Conservation (phyloP, 2,329 filamentous ascomycete species). For the Ophiosphaerella korrae region DNA sequence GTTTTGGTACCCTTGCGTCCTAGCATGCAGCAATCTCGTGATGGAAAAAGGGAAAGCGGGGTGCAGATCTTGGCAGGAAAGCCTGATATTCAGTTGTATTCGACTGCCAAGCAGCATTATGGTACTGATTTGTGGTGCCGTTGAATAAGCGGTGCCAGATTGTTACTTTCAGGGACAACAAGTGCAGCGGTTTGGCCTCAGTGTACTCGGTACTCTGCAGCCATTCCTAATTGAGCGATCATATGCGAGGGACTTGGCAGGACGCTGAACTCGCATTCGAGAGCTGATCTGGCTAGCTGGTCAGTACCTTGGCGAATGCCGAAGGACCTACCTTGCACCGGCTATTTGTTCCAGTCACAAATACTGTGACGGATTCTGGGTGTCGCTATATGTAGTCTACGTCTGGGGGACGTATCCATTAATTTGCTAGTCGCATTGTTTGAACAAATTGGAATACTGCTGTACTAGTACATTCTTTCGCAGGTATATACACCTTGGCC, state of each 20-base stretch:
- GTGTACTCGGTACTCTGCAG: neutral
- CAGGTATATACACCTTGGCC: conserved; percentile 48
- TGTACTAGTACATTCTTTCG: conserved; percentile 32
- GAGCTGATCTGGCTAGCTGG: too few relatives aligned
- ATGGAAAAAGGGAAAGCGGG: conserved; percentile 26
- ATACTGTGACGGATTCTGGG: too few relatives aligned
- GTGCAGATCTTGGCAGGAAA: conserved; percentile 27
- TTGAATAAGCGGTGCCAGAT: neutral
- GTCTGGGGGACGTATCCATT: too few relatives aligned
- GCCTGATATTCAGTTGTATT: conserved; percentile 10
- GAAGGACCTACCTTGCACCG: too few relatives aligned
- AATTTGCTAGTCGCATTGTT: too few relatives aligned
- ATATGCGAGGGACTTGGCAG: conserved; percentile 22
- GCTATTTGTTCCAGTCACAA: too few relatives aligned
- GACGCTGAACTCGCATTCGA: too few relatives aligned
- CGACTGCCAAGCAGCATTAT: too few relatives aligned
- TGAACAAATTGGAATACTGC: conserved; percentile 1
- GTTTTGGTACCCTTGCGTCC: neutral
- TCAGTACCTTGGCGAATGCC: too few relatives aligned
- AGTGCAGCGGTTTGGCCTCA: too few relatives aligned
- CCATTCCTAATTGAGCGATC: conserved; percentile 12
- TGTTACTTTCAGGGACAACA: too few relatives aligned
- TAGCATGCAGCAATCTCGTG: conserved; percentile 9
- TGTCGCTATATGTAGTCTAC: too few relatives aligned
- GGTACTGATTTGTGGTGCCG: neutral